Conservation (phyloP, 2,329 filamentous ascomycete genomes). For the Lachnellula arida region DNA sequence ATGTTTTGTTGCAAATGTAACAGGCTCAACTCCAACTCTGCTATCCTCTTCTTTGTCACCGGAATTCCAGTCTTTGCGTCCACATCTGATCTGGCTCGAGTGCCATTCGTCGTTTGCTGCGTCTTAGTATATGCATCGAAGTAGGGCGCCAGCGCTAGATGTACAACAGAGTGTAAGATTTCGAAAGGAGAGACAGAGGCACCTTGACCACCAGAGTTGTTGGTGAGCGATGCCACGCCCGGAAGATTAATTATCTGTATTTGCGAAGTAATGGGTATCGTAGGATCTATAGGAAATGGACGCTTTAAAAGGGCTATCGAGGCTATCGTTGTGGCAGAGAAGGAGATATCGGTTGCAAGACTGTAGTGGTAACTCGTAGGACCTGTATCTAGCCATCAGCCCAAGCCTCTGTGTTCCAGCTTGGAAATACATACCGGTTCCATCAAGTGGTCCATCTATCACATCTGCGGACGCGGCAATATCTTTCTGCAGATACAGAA, state of each 20-base stretch:
- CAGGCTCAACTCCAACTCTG: constrained; percentile 86
- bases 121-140: constrained; percentile 94
- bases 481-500: constrained; percentile 89
- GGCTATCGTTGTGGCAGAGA: constrained; percentile 72
- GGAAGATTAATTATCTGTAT: constrained; percentile 92
- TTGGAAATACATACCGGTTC: constrained; percentile 34
- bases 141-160: constrained; percentile 88
- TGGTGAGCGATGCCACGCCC: constrained; percentile 63
- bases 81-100: constrained; percentile 72
- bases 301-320: constrained; percentile 90
- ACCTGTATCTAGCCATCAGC: constrained; percentile 33
- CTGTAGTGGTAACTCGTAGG: constrained; percentile 66
- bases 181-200: constrained; percentile 80
- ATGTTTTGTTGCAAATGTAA: constrained; percentile 95
- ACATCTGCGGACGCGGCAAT: constrained; percentile 39
- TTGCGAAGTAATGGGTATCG: constrained; percentile 77
- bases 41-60: constrained; percentile 95
- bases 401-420: constrained; percentile 25
- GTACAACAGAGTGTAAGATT: constrained; percentile 84
- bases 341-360: constrained; percentile 76
- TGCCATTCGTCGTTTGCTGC: constrained; percentile 61
- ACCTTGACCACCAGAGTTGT: constrained; percentile 63
- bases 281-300: constrained; percentile 79
- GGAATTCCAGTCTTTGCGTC: constrained; percentile 93
- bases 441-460: constrained; percentile 27